Conservation (phyloP, 352 stramenopile genomes). For the Globisporangium mamillatum region DNA sequence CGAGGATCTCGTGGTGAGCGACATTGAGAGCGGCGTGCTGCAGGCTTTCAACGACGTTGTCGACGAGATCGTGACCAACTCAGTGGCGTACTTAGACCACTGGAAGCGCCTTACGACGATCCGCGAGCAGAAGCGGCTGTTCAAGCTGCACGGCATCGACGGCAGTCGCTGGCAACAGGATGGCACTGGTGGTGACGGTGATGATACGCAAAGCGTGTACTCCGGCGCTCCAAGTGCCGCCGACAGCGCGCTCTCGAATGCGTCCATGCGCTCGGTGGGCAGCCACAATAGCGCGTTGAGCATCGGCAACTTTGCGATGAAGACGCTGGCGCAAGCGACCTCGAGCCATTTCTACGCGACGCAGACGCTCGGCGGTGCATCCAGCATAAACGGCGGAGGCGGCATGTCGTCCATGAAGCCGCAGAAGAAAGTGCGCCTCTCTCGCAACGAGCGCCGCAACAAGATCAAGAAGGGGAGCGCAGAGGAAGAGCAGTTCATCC, state of each 20-base stretch:
- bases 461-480: slow-evolving; percentile 68
- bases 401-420: background rate
- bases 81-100: slow-evolving; percentile 45
- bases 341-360: slow-evolving; percentile 73
- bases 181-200: slow-evolving; percentile 22
- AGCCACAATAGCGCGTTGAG: slow-evolving; percentile 72
- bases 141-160: slow-evolving; percentile 76
- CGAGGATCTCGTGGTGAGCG: slow-evolving; percentile 64
- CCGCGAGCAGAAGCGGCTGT: slow-evolving; percentile 74
- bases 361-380: slow-evolving; percentile 29
- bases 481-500: slow-evolving; percentile 67
- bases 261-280: slow-evolving; percentile 64
- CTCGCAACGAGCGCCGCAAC: slow-evolving; percentile 51
- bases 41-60: slow-evolving; percentile 38
- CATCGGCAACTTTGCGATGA: slow-evolving; percentile 71
- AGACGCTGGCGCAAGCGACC: slow-evolving; percentile 51
- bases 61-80: slow-evolving; percentile 45
- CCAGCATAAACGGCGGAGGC: background rate
- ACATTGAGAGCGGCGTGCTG: slow-evolving; percentile 59
- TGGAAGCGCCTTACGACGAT: slow-evolving; percentile 63
- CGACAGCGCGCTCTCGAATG: slow-evolving; percentile 58
- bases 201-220: slow-evolving; percentile 39
- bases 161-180: slow-evolving; percentile 48
- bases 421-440: slow-evolving; percentile 45
- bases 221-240: slow-evolving; percentile 47